Percentiles rank a stretch among this genome's conserved stretches.
These are phyloP conservation scores for Sphagnum magellanicum DNA, from an alignment of 228 moss, liverwort and hornwort species.

Conservation along the genomic window DNA sequence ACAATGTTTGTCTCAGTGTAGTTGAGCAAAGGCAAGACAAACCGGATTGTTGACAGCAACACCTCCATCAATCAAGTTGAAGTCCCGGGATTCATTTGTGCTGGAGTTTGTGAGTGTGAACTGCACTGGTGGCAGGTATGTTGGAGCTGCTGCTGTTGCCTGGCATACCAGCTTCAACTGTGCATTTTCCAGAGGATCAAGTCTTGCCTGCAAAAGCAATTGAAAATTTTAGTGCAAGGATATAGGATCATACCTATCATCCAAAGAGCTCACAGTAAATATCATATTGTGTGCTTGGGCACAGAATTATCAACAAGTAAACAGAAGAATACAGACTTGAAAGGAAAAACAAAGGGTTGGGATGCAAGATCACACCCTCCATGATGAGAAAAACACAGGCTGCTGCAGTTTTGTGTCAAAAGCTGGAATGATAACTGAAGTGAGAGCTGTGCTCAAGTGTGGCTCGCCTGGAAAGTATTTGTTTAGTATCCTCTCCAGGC, in stretches of 20 bases:
- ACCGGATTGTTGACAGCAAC: constrained; percentile 68
- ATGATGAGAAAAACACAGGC: constrained; percentile 54
- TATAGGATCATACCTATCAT: too few relatives aligned
- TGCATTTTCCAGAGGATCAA: constrained; percentile 49
- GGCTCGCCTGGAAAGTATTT: constrained; percentile 47
- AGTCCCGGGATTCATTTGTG: constrained; percentile 20
- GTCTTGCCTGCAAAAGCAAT: constrained; percentile 21
- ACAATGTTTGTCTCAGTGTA: too few relatives aligned
- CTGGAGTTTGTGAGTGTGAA: constrained; percentile 27
- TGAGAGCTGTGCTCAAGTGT: constrained; percentile 37
- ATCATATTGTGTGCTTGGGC: too few relatives aligned
- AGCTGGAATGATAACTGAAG: constrained; percentile 43
- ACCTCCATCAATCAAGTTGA: constrained; percentile 56
- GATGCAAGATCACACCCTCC: constrained; percentile 22
- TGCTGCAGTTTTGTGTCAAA: constrained; percentile 53
- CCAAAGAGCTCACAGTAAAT: too few relatives aligned
- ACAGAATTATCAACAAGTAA: too few relatives aligned
- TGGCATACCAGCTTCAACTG: constrained; percentile 50
- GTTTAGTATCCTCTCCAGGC: constrained; percentile 37
- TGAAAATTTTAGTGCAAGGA: too few relatives aligned
- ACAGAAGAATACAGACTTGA: too few relatives aligned
- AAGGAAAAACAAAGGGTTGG: too few relatives aligned
- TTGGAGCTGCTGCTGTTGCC: constrained; percentile 52
- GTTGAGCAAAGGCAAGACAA: neutral
- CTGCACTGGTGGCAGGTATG: constrained; percentile 50